Percentiles rank a stretch among this genome's conserved stretches.
Evolutionary conservation across 2,329 filamentous ascomycete genomes (phyloP).

Genomic region (Cryphonectria naterciae): DNA sequence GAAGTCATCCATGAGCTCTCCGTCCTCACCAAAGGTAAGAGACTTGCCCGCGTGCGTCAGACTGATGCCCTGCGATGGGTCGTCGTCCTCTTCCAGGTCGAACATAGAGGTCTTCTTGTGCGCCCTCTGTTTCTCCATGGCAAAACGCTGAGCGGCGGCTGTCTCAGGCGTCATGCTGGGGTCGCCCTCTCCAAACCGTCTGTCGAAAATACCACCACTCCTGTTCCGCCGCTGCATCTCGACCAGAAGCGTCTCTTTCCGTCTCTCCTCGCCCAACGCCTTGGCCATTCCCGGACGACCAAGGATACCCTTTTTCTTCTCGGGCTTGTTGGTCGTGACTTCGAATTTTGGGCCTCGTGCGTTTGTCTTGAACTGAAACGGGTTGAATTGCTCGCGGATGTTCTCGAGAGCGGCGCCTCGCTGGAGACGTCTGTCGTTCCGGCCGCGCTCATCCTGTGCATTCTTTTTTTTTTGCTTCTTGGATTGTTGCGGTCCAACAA

Average conservation of each 20-base stretch:
- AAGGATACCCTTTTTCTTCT: conserved; percentile 62
- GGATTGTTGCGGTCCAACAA: conserved; percentile 88
- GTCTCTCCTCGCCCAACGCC: conserved; percentile 81
- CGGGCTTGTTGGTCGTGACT: conserved; percentile 70
- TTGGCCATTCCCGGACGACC: conserved; percentile 84
- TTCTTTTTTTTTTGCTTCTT: conserved; percentile 89
- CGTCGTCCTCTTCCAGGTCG: conserved; percentile 84
- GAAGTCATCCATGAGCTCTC: conserved; percentile 70
- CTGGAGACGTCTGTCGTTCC: conserved; percentile 73
- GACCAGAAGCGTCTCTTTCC: conserved; percentile 80
- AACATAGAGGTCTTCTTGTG: conserved; percentile 82
- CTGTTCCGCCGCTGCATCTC: conserved; percentile 91
- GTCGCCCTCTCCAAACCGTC: conserved; percentile 94
- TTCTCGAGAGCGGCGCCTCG: conserved; percentile 77
- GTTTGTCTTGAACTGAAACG: conserved; percentile 89
- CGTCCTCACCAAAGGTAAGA: conserved; percentile 66
- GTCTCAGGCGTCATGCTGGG: conserved; percentile 92
- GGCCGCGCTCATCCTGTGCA: conserved; percentile 66
- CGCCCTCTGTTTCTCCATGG: conserved; percentile 79
- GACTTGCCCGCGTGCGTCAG: conserved; percentile 86
- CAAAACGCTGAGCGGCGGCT: conserved; percentile 87
- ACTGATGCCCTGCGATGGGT: conserved; percentile 56
- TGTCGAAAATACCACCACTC: conserved; percentile 88
- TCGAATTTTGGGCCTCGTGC: conserved; percentile 82
- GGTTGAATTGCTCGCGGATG: conserved; percentile 96